phyloP scores from a whole-genome alignment of 805 yeast genomes.

The Wickerhamiella nectarea region DNA sequence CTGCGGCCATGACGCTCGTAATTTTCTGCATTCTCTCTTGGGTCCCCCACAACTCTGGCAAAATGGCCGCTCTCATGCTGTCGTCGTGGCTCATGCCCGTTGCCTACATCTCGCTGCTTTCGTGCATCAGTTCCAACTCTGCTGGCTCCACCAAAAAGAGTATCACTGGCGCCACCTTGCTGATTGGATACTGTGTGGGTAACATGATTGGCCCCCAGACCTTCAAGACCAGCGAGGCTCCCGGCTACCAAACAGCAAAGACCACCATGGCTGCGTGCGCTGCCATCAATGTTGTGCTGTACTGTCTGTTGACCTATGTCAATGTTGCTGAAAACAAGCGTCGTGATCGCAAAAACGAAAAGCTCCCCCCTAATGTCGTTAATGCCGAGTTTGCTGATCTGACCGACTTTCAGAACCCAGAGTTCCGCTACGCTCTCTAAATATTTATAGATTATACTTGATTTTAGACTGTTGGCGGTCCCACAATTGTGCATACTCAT shows the following conservation, averaged over 20 bases:
- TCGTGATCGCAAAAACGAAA: conserved; percentile 9
- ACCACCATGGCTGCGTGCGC: conserved; percentile 43
- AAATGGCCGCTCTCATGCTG: conserved; percentile 31
- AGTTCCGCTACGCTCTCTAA: conserved; percentile 32
- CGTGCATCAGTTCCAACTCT: conserved; percentile 33
- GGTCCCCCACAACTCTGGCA: conserved; percentile 27
- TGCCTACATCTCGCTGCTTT: conserved; percentile 21
- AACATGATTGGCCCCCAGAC: conserved; percentile 64
- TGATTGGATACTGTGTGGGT: conserved; percentile 58
- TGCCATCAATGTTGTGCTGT: conserved; percentile 26
- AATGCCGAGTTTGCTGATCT: conserved; percentile 31
- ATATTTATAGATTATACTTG: background rate
- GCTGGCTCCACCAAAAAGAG: conserved; percentile 66
- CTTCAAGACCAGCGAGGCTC: conserved; percentile 43
- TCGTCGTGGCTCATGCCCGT: conserved; percentile 18
- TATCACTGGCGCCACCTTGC: conserved; percentile 41
- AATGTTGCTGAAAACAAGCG: conserved; percentile 10
- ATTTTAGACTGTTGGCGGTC: no score
- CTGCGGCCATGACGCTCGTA: conserved; percentile 34
- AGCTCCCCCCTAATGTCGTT: conserved; percentile 2
- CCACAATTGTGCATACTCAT: no score
- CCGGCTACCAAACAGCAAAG: conserved; percentile 43
- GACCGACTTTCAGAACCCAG: conserved; percentile 40
- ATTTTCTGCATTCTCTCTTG: conserved; percentile 36
- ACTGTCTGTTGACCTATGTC: conserved; percentile 20